Base-by-base conservation (phyloP, 1,284 basidiomycete species). In the Sanghuangporus weigelae region DNA sequence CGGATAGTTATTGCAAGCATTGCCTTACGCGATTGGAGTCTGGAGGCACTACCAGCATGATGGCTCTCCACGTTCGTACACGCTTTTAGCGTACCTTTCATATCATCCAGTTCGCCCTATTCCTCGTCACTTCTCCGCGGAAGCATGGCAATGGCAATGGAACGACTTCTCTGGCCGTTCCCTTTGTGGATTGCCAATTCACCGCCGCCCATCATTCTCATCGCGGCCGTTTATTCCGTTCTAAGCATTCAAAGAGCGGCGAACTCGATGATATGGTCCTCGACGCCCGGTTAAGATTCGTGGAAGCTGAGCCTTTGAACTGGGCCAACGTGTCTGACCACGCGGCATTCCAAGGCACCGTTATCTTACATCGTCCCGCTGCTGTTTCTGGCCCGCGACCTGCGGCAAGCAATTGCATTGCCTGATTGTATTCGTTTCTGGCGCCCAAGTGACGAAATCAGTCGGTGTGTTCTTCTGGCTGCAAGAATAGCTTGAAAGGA, bases 211-310 rank as follows among this genome's bases (percentile, higher is more conserved):
- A 21, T 57, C 38, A 39, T 7, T 42, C 26, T 2, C 48, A 36
- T 23, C 58, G 48, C 58, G 58, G 48, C 58, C 58, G 16, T 51
- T 49, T 36, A 23, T 19, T 39, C 48, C 48, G 23, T 56, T 51
- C 26, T 26, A 51, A 60, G 36, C 21, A 39, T 50, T 49, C 48
- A 60, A 38, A 38, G 31, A 51, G 36, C 58, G 58, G 58, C 35
- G 48, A 60, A 60, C 58, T 60, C 49, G 38, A 23, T 35, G 36
- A 51, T 51, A 60, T 60, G 36, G 21, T 48, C 58, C 36, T 49
- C 26, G 58, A 46, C 19, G 31, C 14, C 48, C 48, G n/a, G 16
- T 50, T 21, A 16, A 38, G 23, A 35, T 51, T 51, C 23, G 26
- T n/a, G 57, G 48, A 58, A 26, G 44, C 35, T 40, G 12, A 40